These are phyloP conservation scores for Obelidium mucronatum DNA, from an alignment of 192 early-diverging fungal species.

Conservation along the genomic window DNA sequence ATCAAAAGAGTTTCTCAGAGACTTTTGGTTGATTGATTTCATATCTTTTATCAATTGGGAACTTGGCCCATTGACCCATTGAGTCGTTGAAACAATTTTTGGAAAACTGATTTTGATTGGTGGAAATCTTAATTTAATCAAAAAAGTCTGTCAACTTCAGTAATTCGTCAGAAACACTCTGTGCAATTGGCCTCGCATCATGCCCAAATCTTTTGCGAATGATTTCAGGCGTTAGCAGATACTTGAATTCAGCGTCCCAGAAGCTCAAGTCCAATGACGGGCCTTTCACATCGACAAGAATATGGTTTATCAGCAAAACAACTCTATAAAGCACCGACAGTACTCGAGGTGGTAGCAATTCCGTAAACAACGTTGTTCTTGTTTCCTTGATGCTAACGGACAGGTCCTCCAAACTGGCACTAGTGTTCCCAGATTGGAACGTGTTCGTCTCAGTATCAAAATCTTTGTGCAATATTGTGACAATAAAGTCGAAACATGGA, in stretches of 20 bases:
- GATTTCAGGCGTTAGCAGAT: conserved; percentile 1
- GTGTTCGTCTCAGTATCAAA: background rate
- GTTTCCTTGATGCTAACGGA: background rate
- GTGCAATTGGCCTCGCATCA: conserved; percentile 26
- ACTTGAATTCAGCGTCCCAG: conserved; percentile 27
- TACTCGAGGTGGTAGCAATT: conserved; percentile 7
- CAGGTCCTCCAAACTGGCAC: background rate
- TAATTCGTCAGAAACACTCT: conserved; percentile 3
- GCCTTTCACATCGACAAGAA: background rate
- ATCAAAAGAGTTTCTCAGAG: too few relatives aligned
- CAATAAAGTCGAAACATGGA: conserved; percentile 7
- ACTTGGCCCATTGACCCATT: too few relatives aligned
- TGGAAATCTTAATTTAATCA: background rate
- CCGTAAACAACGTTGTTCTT: conserved; percentile 11
- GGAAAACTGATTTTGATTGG: background rate
- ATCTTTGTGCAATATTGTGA: background rate
- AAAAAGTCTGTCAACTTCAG: background rate
- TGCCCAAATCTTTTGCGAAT: conserved; percentile 17
- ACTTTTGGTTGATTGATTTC: too few relatives aligned
- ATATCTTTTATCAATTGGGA: too few relatives aligned
- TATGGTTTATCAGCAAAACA: conserved; percentile 23
- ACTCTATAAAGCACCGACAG: conserved; percentile 10
- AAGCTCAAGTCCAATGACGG: background rate
- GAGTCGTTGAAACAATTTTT: background rate
- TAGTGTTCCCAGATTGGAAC: background rate